Evolutionary conservation across 1,139 yeast species (phyloP), one percentile per base, ranked within the genome.

Genomic region (Yamadazyma atlantica): DNA sequence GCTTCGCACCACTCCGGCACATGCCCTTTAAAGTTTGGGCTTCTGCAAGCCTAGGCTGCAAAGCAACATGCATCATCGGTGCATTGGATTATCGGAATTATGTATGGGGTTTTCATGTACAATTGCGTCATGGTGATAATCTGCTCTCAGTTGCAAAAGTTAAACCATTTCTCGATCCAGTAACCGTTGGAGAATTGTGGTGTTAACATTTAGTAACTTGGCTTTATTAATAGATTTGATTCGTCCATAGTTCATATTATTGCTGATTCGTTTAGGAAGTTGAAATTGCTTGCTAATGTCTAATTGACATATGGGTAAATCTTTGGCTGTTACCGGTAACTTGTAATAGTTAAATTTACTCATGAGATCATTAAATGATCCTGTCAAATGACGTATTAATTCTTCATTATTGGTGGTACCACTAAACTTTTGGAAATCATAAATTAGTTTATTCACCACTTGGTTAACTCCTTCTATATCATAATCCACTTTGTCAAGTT

Each of bases 281-380:
- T 19, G 22, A 9, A 19, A 19, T 9, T 6, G 6, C 22, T 19
- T 19, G 6, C 8, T 19, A 6, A 9, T 6, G 22, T 19, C 22
- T 9, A 19, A 19, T 19, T 6, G 22, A 6, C 8, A 6, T 6
- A 19, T 19, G 9, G 22, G 9, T 6, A 6, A 6, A 6, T 19
- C 22, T 19, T 19, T 19, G 6, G 22, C 8, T 19, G 6, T 9
- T 9, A 40, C 18, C 3, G 33, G 9, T 3, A 29, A 21, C 2
- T 34, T 28, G 22, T 36, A 34, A 22, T 36, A 32, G n/a, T 30
- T 32, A 4, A 48, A 32, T 29, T 44, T 42, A 4, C 28, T n/a
- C 4, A 40, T 34, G 11, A 45, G 13, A 8, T 12, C 18, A 22
- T 39, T 34, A 10, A 44, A 34, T 12, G 35, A 32, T 15, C 36